Conservation (phyloP, 2,329 filamentous ascomycete species). For the Arthrobotrys sinensis region DNA sequence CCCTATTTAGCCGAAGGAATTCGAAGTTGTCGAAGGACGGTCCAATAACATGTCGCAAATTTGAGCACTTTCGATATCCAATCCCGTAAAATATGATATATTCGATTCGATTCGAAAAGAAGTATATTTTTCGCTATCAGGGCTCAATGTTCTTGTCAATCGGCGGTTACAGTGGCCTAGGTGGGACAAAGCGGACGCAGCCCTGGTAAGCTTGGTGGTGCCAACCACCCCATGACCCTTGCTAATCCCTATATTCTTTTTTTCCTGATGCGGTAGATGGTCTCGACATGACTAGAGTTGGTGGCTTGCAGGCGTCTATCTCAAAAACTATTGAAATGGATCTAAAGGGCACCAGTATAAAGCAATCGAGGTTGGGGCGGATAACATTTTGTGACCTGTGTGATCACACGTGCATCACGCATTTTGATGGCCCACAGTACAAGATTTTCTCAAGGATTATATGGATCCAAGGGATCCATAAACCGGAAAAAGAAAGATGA, state of each 20-base stretch:
- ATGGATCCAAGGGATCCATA: conserved; percentile 33
- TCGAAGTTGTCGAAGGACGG: conserved; percentile 29
- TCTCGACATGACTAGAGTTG: conserved; percentile 32
- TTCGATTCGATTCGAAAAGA: neutral
- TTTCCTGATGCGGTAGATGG: conserved; percentile 31
- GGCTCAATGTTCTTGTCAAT: conserved; percentile 15
- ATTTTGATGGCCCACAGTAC: conserved; percentile 36
- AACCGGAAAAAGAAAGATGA: conserved; percentile 14
- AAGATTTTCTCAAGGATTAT: conserved; percentile 36
- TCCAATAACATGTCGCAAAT: conserved; percentile 48
- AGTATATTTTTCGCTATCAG: conserved; percentile 1
- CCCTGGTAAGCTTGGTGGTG: conserved; percentile 2
- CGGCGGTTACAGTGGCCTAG: conserved; percentile 34
- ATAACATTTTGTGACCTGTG: conserved; percentile 56
- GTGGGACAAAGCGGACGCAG: conserved; percentile 31
- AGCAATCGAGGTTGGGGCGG: conserved; percentile 21
- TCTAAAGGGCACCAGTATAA: conserved; percentile 10
- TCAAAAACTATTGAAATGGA: conserved; percentile 34
- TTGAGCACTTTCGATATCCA: conserved; percentile 11
- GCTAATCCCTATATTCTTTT: conserved; percentile 15
- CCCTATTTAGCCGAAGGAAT: conserved; percentile 58
- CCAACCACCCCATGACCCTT: conserved; percentile 31
- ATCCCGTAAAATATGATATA: conserved; percentile 15
- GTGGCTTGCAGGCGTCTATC: conserved; percentile 57
- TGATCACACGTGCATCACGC: conserved; percentile 52